These are phyloP conservation scores for Stagonosporopsis tanaceti DNA, from an alignment of 2,329 filamentous ascomycete species.

Conservation along the genomic window DNA sequence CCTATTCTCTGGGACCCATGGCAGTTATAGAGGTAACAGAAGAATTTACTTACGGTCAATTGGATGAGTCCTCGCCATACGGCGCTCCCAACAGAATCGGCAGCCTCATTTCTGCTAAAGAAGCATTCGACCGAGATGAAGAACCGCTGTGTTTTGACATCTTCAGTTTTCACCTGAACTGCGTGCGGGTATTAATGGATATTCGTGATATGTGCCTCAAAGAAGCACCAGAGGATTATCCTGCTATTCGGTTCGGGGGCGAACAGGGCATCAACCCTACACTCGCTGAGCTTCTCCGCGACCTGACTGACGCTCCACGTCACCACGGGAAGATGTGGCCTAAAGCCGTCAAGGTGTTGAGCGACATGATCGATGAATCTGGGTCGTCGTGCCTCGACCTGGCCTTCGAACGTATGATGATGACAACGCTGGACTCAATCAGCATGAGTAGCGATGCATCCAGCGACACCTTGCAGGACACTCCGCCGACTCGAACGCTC, in stretches of 20 bases:
- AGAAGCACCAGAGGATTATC: constrained; percentile 19
- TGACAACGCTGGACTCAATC: constrained; percentile 1
- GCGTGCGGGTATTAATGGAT: constrained; percentile 5
- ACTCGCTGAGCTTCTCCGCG: constrained; percentile 12
- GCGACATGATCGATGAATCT: not conserved
- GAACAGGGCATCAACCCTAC: constrained; percentile 3
- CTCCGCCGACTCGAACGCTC: not conserved
- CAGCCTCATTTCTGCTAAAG: constrained; percentile 13
- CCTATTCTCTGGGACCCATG: not conserved
- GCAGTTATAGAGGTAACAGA: not conserved
- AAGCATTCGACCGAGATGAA: constrained; percentile 17
- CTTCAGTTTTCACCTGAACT: constrained; percentile 6
- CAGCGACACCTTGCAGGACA: not conserved
- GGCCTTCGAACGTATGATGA: not conserved
- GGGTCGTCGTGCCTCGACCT: not conserved
- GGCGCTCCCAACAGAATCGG: constrained; percentile 3
- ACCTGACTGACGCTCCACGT: not conserved
- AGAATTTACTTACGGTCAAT: not conserved
- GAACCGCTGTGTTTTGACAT: constrained; percentile 17
- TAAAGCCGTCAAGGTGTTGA: constrained; percentile 2
- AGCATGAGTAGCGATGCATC: not conserved
- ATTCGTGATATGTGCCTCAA: constrained; percentile 16
- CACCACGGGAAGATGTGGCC: constrained; percentile 9
- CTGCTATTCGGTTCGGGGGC: not conserved
- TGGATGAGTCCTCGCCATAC: not conserved